Evolutionary conservation across 371 early-diverging fungal genomes (phyloP).

Genomic region (Mucor saturninus): DNA sequence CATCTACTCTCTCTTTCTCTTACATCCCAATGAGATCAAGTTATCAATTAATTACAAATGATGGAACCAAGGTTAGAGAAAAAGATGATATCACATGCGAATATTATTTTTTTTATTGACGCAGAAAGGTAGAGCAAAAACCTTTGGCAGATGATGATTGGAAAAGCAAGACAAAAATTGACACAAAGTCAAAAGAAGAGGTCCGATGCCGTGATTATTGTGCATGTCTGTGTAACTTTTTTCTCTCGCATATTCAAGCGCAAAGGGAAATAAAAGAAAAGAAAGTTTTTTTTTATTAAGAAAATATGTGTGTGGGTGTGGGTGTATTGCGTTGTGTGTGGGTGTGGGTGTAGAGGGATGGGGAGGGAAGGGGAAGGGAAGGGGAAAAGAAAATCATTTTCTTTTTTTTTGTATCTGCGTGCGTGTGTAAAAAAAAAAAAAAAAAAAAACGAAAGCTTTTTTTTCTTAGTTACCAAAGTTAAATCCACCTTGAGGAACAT

Average conservation of each 20-base stretch:
- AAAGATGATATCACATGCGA: neutral
- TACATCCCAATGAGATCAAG: too few relatives aligned
- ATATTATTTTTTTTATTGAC: too few relatives aligned
- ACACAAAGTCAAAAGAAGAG: slow-evolving; percentile 8
- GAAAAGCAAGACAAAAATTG: neutral
- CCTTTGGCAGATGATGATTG: neutral
- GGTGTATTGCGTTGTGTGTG: too few relatives aligned
- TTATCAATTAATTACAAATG: neutral
- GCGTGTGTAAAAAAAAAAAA: neutral
- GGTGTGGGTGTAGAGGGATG: too few relatives aligned
- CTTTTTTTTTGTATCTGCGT: neutral
- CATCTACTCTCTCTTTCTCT: too few relatives aligned
- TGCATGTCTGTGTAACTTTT: neutral
- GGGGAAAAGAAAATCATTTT: neutral
- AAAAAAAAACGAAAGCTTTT: neutral
- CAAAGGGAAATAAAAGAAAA: neutral
- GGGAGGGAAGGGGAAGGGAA: too few relatives aligned
- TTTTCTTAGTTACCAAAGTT: slow-evolving; percentile 25
- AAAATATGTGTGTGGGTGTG: neutral
- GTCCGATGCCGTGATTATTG: neutral
- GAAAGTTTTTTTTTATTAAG: neutral
- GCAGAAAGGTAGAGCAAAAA: neutral
- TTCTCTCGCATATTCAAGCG: neutral
- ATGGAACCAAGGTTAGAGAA: neutral
- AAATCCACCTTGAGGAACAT: slow-evolving; percentile 36